These are phyloP conservation scores for Stachybotrys chlorohalonatus DNA, from an alignment of 2,329 filamentous ascomycete genomes.

Conservation along the genomic window DNA sequence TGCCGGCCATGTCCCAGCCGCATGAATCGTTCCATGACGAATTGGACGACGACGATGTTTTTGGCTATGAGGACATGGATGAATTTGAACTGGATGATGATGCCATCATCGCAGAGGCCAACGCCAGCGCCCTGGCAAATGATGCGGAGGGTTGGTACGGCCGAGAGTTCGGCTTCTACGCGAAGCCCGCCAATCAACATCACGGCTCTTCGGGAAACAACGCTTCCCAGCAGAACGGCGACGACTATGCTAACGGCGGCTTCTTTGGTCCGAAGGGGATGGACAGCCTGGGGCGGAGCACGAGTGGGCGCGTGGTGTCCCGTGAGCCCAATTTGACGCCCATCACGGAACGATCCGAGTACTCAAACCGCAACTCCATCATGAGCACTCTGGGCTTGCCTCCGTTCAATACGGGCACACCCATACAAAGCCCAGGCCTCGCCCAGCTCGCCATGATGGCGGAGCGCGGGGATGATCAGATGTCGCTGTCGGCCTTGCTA, in stretches of 20 bases:
- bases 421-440: constrained; percentile 60
- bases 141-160: constrained; percentile 94
- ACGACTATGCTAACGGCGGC: constrained; percentile 68
- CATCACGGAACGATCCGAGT: constrained; percentile 92
- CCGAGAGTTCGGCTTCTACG: constrained; percentile 94
- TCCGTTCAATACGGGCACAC: constrained; percentile 31
- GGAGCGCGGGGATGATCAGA: constrained; percentile 52
- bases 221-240: constrained; percentile 22
- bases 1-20: constrained; percentile 6
- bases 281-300: constrained; percentile 49
- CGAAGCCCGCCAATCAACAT: constrained; percentile 39
- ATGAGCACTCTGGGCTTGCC: constrained; percentile 54
- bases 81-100: constrained; percentile 72
- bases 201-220: constrained; percentile 35
- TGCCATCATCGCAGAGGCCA: constrained; percentile 87
- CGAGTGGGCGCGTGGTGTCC: constrained; percentile 65
- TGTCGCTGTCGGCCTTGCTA: constrained; percentile 64
- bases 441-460: constrained; percentile 65
- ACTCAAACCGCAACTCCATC: constrained; percentile 87
- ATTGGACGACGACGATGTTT: constrained; percentile 43
- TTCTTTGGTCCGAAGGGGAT: constrained; percentile 72
- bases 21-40: constrained; percentile 19
- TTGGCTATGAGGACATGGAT: constrained; percentile 53
- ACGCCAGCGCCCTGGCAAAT: constrained; percentile 84
- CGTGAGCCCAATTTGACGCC: constrained; percentile 89